Base-by-base conservation (phyloP, 2,329 filamentous ascomycete species). In the Penicillium janthinellum region DNA sequence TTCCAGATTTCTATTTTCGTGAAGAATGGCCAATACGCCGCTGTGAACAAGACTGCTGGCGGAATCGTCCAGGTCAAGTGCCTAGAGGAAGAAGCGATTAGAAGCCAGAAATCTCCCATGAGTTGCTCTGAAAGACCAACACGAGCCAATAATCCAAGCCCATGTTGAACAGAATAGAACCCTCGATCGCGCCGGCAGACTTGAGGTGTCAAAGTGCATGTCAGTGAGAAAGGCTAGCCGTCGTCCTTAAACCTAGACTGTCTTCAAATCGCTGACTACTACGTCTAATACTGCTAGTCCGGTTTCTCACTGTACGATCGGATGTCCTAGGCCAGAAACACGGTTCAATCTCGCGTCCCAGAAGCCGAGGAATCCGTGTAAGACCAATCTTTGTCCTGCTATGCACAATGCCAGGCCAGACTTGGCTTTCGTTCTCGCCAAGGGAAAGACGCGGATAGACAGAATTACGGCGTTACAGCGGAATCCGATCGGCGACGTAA, bases 51-150 rank as follows among this genome's bases (percentile, higher is more conserved):
- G 63, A 83, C 73, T 10, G 87, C 88, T 25, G 85, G 80, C 14
- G 88, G 88, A 58, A 90, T 84, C 35, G 86, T 90, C 78, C 87
- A 90, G 67, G 84, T 84, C 67, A 87, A 72, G 73, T 90, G 86
- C 64, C 86, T 90, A 25, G 4, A 57, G 2, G 35, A 52, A 25
- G 28, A 38, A 2, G 35, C 12, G 48, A 22, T 51, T 37, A 51
- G 48, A 22, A 22, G 6, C 34, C 15, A 14, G 12, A 7, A 4
- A 15, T 20, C 20, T 25, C 11, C 17, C 17, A 12, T 8, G 17
- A 38, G 10, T 51, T 12, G 12, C 2, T 22, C 12, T 17, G 48
- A 38, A 25, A 37, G 48, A 51, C 48, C 22, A 35, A 51, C 48
- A 51, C 48, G 17, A 51, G 28, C 48, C 48, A 51, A 15, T 51